A percentile compares a stretch with the other conserved stretches of the same genome.
These are phyloP conservation scores for Colletotrichum ledebouriae DNA, from an alignment of 2,329 filamentous ascomycete genomes.

Conservation along the genomic window DNA sequence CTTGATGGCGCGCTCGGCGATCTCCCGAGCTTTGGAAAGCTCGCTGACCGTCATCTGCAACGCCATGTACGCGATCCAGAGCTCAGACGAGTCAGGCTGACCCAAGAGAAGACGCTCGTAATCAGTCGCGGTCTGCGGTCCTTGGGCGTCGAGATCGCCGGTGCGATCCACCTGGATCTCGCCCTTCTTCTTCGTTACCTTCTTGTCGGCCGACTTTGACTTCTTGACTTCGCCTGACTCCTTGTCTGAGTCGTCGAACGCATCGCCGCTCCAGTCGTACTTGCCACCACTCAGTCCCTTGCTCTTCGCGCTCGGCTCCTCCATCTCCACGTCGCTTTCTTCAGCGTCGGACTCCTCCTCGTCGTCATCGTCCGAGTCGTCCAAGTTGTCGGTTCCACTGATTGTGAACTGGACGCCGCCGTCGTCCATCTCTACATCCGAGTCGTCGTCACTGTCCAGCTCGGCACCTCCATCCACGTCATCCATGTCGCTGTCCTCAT, in stretches of 20 bases:
- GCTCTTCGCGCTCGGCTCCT: conserved; percentile 45
- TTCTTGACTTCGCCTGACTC: conserved; percentile 57
- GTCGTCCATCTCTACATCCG: conserved; percentile 64
- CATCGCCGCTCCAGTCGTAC: conserved; percentile 88
- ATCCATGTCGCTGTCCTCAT: conserved; percentile 67
- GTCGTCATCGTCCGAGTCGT: conserved; percentile 51
- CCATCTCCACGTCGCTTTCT: conserved; percentile 60
- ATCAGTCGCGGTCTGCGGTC: conserved; percentile 90
- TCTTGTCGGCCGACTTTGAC: conserved; percentile 53
- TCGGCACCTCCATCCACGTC: conserved; percentile 60
- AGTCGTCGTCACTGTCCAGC: conserved; percentile 58
- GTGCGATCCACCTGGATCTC: conserved; percentile 90
- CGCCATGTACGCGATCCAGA: conserved; percentile 99
- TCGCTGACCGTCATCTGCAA: conserved; percentile 96
- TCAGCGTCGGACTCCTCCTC: conserved; percentile 58
- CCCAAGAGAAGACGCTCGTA: conserved; percentile 94
- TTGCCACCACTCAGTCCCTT: conserved; percentile 69
- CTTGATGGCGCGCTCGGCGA: conserved; percentile 89
- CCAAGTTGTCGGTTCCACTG: conserved; percentile 57
- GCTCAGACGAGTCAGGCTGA: conserved; percentile 89
- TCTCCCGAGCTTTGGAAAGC: conserved; percentile 86
- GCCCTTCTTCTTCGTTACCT: conserved; percentile 76
- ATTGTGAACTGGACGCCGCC: conserved; percentile 58
- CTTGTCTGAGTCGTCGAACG: conserved; percentile 70
- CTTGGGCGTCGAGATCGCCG: conserved; percentile 89